Percentiles rank a stretch among this genome's conserved stretches.
phyloP scores from a whole-genome alignment of 129 eudicot species.

The Glebionis coronaria region DNA sequence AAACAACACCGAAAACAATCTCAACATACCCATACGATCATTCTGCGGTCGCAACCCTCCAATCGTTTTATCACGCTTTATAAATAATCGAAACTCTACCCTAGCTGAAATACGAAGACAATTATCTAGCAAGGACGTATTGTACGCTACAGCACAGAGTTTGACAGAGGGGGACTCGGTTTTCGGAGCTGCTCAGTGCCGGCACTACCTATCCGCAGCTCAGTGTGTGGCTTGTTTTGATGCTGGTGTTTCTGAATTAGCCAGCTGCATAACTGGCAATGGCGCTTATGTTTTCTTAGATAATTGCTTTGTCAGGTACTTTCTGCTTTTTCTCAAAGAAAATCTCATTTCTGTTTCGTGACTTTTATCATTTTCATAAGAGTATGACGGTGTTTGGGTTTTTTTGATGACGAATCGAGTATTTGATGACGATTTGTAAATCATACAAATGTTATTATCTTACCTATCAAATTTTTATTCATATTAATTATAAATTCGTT shows the following conservation, averaged over 20 bases:
- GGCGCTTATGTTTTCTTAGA: constrained; percentile 40
- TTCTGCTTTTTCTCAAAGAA: too few species aligned
- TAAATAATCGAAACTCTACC: constrained; percentile 29
- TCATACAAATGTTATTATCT: too few species aligned
- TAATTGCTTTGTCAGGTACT: constrained; percentile 45
- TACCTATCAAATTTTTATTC: too few species aligned
- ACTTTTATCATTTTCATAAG: too few species aligned
- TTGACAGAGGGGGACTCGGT: constrained; percentile 28
- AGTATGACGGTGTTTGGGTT: too few species aligned
- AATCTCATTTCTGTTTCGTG: too few species aligned
- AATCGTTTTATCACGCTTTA: constrained; percentile 14
- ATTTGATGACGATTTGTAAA: too few species aligned
- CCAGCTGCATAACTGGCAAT: constrained; percentile 27
- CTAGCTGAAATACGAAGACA: constrained; percentile 25
- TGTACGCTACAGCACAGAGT: constrained; percentile 32
- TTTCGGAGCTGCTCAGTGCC: constrained; percentile 36
- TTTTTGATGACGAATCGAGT: too few species aligned
- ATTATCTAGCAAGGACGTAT: constrained; percentile 15
- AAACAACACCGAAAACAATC: constrained; percentile 21
- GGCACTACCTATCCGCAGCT: constrained; percentile 39
- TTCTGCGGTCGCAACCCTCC: constrained; percentile 37
- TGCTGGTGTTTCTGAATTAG: constrained; percentile 24
- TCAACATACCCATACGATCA: constrained; percentile 26
- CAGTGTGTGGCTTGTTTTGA: constrained; percentile 39
- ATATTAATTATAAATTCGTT: too few species aligned